Conservation (phyloP, 2,329 filamentous ascomycete species). For the Calonectria leucothoes region DNA sequence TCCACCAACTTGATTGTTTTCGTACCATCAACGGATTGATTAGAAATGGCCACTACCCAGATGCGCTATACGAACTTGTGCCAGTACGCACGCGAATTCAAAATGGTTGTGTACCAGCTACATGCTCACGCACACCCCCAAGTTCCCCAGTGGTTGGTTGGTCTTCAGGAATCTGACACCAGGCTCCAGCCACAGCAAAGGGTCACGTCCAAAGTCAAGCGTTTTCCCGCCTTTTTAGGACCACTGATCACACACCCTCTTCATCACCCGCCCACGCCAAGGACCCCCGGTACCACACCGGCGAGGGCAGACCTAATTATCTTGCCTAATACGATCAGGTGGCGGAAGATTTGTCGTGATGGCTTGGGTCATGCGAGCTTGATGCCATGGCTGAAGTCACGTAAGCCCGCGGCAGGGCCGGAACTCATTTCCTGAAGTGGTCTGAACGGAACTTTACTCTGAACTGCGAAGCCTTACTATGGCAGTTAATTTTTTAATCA, state of each 20-base stretch:
- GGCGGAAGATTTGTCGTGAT: background rate
- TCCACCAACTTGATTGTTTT: too few species aligned
- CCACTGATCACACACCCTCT: background rate
- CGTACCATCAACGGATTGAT: background rate
- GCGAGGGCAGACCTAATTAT: background rate
- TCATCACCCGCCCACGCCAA: background rate
- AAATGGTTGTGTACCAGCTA: background rate
- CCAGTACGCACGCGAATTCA: background rate
- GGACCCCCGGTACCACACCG: background rate
- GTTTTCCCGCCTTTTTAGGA: background rate
- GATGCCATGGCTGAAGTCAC: background rate
- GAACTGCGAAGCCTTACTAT: background rate
- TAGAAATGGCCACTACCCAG: background rate
- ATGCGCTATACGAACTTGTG: background rate
- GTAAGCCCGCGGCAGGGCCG: background rate
- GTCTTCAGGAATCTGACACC: background rate
- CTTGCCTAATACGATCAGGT: background rate
- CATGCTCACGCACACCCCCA: background rate
- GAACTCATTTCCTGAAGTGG: background rate
- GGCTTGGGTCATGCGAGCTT: slow-evolving; percentile 13
- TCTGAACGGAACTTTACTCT: background rate
- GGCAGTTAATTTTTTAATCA: background rate
- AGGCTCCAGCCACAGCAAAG: background rate
- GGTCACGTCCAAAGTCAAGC: background rate
- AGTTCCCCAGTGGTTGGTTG: background rate